Conservation (phyloP, 306 rosid genomes). For the Glycine tomentella region DNA sequence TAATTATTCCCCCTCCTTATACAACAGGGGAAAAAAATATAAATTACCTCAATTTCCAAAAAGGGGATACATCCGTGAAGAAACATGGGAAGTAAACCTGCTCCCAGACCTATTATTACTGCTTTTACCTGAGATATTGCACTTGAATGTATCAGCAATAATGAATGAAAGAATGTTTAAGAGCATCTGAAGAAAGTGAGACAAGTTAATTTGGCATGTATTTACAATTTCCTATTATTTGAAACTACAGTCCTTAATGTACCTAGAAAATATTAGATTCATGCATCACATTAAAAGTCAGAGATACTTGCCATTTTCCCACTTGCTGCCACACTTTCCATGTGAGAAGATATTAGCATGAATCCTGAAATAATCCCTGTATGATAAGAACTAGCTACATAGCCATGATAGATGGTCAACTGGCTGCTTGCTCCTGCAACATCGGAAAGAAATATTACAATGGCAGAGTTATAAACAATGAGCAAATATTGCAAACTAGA, state of each 20-base stretch:
- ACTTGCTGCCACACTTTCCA: constrained; percentile 70
- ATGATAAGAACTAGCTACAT: constrained; percentile 91
- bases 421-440: constrained; percentile 62
- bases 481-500: constrained; percentile 25
- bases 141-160: constrained; percentile 41
- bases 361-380: constrained; percentile 92
- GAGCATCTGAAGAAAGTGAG: constrained; percentile 26
- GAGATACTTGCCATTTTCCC: constrained; percentile 66
- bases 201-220: constrained; percentile 15
- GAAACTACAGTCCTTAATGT: neutral
- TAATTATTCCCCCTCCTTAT: neutral
- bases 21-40: neutral
- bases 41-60: constrained; percentile 79
- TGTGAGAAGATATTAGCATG: constrained; percentile 71
- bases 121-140: constrained; percentile 75
- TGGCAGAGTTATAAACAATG: constrained; percentile 1
- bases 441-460: constrained; percentile 34
- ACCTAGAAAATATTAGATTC: constrained; percentile 2
- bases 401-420: constrained; percentile 79
- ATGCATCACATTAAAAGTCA: neutral
- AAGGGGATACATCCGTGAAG: constrained; percentile 78
- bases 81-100: constrained; percentile 96
- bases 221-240: constrained; percentile 2
- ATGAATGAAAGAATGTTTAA: constrained; percentile 28
- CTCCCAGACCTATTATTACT: constrained; percentile 91